Conservation (phyloP, 495 filamentous ascomycete genomes). For the Daldinia concentrica region DNA sequence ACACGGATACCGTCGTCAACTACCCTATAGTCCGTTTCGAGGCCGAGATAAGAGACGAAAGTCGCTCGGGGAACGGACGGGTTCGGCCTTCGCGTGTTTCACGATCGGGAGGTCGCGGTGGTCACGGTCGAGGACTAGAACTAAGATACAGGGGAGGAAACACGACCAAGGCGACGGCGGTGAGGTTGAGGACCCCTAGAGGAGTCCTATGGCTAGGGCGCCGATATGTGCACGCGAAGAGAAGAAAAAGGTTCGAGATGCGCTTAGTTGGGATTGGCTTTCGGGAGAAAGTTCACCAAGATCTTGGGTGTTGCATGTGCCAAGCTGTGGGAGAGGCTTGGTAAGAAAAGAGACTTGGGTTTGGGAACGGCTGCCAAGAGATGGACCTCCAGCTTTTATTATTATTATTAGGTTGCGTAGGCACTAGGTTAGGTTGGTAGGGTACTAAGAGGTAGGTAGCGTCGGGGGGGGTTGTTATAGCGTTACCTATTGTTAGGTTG, state of each 20-base stretch:
- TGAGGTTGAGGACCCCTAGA: slow-evolving; percentile 27
- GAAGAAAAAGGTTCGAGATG: slow-evolving; percentile 2
- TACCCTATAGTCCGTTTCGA: slow-evolving; percentile 14
- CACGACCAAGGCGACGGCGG: slow-evolving; percentile 2
- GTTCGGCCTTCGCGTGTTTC: slow-evolving; percentile 15
- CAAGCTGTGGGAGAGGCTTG: slow-evolving; percentile 49
- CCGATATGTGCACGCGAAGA: slow-evolving; percentile 26
- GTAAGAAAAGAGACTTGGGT: slow-evolving; percentile 43
- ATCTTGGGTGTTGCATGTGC: slow-evolving; percentile 50
- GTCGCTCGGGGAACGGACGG: slow-evolving; percentile 14
- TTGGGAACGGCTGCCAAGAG: slow-evolving; percentile 47
- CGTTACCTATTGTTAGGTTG: too few relatives aligned
- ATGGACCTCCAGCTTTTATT: slow-evolving; percentile 37
- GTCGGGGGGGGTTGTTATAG: neutral
- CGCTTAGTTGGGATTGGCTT: slow-evolving; percentile 35
- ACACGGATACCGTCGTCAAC: slow-evolving; percentile 36
- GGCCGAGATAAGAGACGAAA: slow-evolving; percentile 6
- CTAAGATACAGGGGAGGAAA: neutral
- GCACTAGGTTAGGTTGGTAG: neutral
- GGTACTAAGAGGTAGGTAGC: neutral
- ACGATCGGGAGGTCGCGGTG: slow-evolving; percentile 1
- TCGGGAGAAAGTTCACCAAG: slow-evolving; percentile 39
- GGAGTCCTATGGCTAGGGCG: slow-evolving; percentile 34
- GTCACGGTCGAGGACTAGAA: slow-evolving; percentile 7
- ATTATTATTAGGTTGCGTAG: slow-evolving; percentile 1